Evolutionary conservation across 2,329 filamentous ascomycete genomes (phyloP).

Genomic region (Fusarium decemcellulare): DNA sequence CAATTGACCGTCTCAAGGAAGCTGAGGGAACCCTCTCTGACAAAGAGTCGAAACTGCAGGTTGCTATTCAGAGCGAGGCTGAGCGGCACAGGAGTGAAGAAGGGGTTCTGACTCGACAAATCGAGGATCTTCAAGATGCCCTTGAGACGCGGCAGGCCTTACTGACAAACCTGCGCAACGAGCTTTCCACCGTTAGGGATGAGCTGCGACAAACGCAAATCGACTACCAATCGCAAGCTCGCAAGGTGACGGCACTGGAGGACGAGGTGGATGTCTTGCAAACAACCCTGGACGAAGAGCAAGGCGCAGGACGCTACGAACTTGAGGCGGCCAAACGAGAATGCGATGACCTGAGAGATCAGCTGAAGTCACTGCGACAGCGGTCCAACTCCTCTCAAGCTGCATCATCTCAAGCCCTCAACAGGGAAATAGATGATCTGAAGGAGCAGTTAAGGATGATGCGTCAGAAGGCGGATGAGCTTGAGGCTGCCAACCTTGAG

Average conservation of each 20-base stretch:
- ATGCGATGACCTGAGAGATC: slow-evolving; percentile 47
- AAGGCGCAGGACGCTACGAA: slow-evolving; percentile 56
- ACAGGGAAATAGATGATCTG: slow-evolving; percentile 47
- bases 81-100: slow-evolving; percentile 82
- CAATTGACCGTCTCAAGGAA: slow-evolving; percentile 78
- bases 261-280: slow-evolving; percentile 85
- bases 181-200: slow-evolving; percentile 76
- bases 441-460: slow-evolving; percentile 45
- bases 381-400: slow-evolving; percentile 34
- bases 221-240: slow-evolving; percentile 72
- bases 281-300: slow-evolving; percentile 47
- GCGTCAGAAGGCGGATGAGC: slow-evolving; percentile 32
- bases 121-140: slow-evolving; percentile 81
- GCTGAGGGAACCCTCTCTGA: slow-evolving; percentile 76
- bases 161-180: slow-evolving; percentile 75
- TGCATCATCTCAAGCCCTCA: slow-evolving; percentile 43
- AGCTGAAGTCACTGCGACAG: slow-evolving; percentile 47
- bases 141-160: slow-evolving; percentile 76
- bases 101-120: slow-evolving; percentile 77
- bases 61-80: slow-evolving; percentile 78
- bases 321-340: slow-evolving; percentile 57
- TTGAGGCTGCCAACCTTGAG: slow-evolving; percentile 48
- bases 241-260: slow-evolving; percentile 78
- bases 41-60: slow-evolving; percentile 77
- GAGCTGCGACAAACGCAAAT: slow-evolving; percentile 78